Conservation (phyloP, 1,284 basidiomycete species). For the Sphaerobolus stellatus region DNA sequence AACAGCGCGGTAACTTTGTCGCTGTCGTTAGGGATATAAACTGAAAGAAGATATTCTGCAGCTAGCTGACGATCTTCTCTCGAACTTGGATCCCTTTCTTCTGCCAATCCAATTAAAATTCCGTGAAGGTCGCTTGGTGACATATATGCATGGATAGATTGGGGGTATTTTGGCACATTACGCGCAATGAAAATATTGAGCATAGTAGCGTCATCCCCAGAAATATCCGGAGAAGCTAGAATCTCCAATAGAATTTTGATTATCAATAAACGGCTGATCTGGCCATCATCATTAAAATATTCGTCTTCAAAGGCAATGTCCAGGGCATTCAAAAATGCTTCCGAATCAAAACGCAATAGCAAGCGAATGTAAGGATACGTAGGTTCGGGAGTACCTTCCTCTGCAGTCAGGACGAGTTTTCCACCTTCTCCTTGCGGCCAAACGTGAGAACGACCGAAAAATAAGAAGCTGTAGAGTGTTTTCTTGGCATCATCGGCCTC, state of each 20-base stretch:
- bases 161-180: conserved; percentile 95
- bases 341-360: conserved; percentile 87
- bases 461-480: conserved; percentile 78
- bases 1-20: conserved; percentile 72
- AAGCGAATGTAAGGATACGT: conserved; percentile 89
- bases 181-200: conserved; percentile 95
- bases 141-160: conserved; percentile 67
- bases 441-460: conserved; percentile 75
- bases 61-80: conserved; percentile 94
- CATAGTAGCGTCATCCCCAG: conserved; percentile 72
- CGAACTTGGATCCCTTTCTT: conserved; percentile 70
- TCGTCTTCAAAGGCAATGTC: conserved; percentile 95
- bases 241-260: conserved; percentile 87
- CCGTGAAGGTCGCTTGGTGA: conserved; percentile 67
- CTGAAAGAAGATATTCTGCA: conserved; percentile 91
- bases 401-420: conserved; percentile 68
- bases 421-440: conserved; percentile 78
- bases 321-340: conserved; percentile 90
- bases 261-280: conserved; percentile 78
- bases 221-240: conserved; percentile 52
- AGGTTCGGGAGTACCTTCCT: conserved; percentile 68
- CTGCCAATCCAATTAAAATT: conserved; percentile 77
- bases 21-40: conserved; percentile 80
- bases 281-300: conserved; percentile 79
- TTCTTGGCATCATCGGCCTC: conserved; percentile 68